Evolutionary conservation across 345 rosid genomes (phyloP), one percentile per base, ranked within the genome.

Genomic region (Brassica juncea): DNA sequence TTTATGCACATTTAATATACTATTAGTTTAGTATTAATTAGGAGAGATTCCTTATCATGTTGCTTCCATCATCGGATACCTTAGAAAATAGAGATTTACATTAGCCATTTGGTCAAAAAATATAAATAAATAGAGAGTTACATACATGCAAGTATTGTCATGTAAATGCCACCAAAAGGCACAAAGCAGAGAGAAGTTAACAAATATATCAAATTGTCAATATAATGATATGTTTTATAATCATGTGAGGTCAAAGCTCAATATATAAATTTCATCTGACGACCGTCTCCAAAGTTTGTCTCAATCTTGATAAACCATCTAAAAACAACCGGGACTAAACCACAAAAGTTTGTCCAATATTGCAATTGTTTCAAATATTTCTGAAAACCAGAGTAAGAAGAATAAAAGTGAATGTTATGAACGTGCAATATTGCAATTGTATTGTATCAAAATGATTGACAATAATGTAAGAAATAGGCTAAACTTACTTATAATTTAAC

Each of bases 31-130:
- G 30, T 66, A 55, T 6, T 31, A 3, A 49, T 49, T 49, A 49
- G 23, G 30, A 79, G 30, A 79, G 75, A 63, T 69, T 75, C 60
- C 55, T 69, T 64, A 74, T 80, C 67, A 74, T 63, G 71, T 80
- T 75, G 79, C 66, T 74, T 70, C 79, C 83, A 63, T 80, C 75
- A 69, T 80, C 55, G 80, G 78, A 70, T 68, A 68, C 75, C 66
- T 52, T 54, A 23, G n/a, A 66, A 54, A 68, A 64, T 66, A 6
- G 32, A 58, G 63, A 57, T 27, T 57, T 44, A 44, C 54, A 12
- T 44, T 44, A 44, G 54, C 15, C 54, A 10, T 12, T 44, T 44
- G 14, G 54, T 44, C 15, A 12, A 44, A 44, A 44, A 3, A 44
- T 8, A 44, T 44, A 44, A 44, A 44, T 44, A 44, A 42, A 44